A percentile compares a stretch with the other conserved stretches of the same genome.
These are phyloP conservation scores for Holtermannia corniformis DNA, from an alignment of 768 basidiomycete genomes.

Conservation along the genomic window DNA sequence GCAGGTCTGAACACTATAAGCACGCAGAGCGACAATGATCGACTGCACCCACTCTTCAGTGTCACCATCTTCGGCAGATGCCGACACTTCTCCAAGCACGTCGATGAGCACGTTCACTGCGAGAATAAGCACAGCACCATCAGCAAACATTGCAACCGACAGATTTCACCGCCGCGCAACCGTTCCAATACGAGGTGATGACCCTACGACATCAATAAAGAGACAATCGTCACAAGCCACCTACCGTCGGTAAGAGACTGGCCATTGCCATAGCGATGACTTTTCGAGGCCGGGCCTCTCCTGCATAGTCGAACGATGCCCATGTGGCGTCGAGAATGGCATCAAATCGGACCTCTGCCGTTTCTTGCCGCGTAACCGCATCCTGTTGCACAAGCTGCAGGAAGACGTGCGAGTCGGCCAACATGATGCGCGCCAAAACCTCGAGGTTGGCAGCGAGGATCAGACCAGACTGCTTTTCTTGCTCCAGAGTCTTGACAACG, in stretches of 20 bases:
- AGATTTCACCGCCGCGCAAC: constrained; percentile 34
- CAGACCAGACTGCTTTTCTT: constrained; percentile 36
- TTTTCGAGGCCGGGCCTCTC: constrained; percentile 32
- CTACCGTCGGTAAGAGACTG: constrained; percentile 28
- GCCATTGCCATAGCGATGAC: constrained; percentile 39
- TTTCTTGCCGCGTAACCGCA: constrained; percentile 9
- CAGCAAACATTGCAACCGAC: constrained; percentile 15
- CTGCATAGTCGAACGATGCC: constrained; percentile 40
- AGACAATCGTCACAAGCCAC: constrained; percentile 4
- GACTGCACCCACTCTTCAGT: constrained; percentile 22
- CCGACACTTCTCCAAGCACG: constrained; percentile 35
- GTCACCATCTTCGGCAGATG: constrained; percentile 12
- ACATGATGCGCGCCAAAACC: constrained; percentile 30
- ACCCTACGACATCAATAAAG: constrained; percentile 20
- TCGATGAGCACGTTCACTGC: constrained; percentile 40
- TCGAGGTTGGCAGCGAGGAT: constrained; percentile 36
- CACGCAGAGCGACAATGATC: neutral
- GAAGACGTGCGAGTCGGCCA: constrained; percentile 27
- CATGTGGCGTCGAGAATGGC: constrained; percentile 37
- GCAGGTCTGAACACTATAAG: constrained; percentile 8
- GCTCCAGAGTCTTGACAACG: constrained; percentile 32
- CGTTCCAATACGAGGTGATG: constrained; percentile 31
- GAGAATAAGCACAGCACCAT: neutral
- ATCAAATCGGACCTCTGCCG: constrained; percentile 30
- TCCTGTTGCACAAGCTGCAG: constrained; percentile 22